phyloP scores from a whole-genome alignment of 2,329 filamentous ascomycete genomes.

The Diaporthe longicolla region DNA sequence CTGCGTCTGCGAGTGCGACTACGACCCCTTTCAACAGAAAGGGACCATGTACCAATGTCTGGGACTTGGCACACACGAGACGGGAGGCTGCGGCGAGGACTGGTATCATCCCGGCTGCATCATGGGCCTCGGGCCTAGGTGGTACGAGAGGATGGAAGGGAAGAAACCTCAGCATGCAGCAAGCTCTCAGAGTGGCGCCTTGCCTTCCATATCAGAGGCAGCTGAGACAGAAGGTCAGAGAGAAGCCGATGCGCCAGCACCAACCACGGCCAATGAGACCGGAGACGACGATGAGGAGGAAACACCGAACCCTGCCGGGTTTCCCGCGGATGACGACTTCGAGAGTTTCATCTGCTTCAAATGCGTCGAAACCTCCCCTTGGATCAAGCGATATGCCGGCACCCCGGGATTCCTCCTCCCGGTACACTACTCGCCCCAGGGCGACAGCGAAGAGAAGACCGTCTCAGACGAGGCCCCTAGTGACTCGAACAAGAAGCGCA shows the following conservation, averaged over 20 bases:
- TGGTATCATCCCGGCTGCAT: slow-evolving; percentile 98
- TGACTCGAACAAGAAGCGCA: slow-evolving; percentile 71
- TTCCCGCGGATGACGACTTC: slow-evolving; percentile 90
- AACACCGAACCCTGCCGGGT: slow-evolving; percentile 83
- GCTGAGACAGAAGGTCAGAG: slow-evolving; percentile 53
- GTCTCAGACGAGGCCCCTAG: slow-evolving; percentile 1
- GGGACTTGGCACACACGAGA: slow-evolving; percentile 83
- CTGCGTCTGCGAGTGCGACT: slow-evolving; percentile 89
- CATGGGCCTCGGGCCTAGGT: slow-evolving; percentile 82
- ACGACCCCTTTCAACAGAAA: slow-evolving; percentile 89
- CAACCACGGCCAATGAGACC: slow-evolving; percentile 46
- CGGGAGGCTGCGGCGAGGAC: slow-evolving; percentile 94
- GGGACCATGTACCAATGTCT: slow-evolving; percentile 99
- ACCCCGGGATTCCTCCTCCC: slow-evolving; percentile 83
- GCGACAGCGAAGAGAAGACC: slow-evolving; percentile 42
- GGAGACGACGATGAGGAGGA: slow-evolving; percentile 67
- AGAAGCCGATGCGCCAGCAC: slow-evolving; percentile 37
- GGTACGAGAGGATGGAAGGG: slow-evolving; percentile 69
- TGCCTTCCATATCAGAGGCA: slow-evolving; percentile 67
- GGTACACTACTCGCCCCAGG: slow-evolving; percentile 65
- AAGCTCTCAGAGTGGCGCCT: slow-evolving; percentile 52
- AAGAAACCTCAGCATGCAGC: slow-evolving; percentile 47
- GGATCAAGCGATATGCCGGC: slow-evolving; percentile 91
- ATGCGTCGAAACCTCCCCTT: slow-evolving; percentile 88
- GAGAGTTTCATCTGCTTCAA: slow-evolving; percentile 95